A percentile compares a stretch with the other conserved stretches of the same genome.
These are phyloP conservation scores for Mucor lusitanicus DNA, from an alignment of 371 early-diverging fungal genomes.

Conservation along the genomic window DNA sequence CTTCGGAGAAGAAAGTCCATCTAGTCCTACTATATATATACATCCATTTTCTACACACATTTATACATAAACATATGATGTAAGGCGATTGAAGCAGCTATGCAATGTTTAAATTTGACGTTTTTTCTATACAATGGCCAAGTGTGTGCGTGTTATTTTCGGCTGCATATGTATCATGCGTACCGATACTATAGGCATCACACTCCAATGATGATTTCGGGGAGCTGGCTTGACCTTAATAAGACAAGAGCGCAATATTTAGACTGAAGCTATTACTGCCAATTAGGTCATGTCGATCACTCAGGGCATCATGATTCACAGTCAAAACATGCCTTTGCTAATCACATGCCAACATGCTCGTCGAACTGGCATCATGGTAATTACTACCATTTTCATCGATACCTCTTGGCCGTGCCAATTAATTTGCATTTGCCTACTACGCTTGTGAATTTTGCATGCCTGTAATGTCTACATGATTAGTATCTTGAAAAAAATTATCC, in stretches of 20 bases:
- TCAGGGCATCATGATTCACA: background rate
- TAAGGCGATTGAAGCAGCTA: background rate
- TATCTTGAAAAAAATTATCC: too few relatives aligned
- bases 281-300: background rate
- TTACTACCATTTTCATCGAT: too few relatives aligned
- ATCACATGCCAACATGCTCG: background rate
- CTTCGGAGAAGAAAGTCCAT: conserved; percentile 24
- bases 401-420: too few relatives aligned
- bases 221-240: background rate
- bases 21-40: conserved; percentile 3
- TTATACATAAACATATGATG: background rate
- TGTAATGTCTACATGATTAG: too few relatives aligned
- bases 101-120: background rate
- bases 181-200: background rate
- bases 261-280: background rate
- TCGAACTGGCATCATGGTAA: too few relatives aligned
- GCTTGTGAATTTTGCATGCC: too few relatives aligned
- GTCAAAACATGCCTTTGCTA: background rate
- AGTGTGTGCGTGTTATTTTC: too few relatives aligned
- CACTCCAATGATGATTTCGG: background rate
- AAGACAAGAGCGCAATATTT: background rate
- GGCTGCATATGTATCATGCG: background rate
- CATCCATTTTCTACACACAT: background rate
- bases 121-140: background rate
- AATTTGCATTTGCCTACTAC: too few relatives aligned